These are phyloP conservation scores for Gynochthodes officinalis DNA, from an alignment of 257 asterid genomes.

Conservation along the genomic window DNA sequence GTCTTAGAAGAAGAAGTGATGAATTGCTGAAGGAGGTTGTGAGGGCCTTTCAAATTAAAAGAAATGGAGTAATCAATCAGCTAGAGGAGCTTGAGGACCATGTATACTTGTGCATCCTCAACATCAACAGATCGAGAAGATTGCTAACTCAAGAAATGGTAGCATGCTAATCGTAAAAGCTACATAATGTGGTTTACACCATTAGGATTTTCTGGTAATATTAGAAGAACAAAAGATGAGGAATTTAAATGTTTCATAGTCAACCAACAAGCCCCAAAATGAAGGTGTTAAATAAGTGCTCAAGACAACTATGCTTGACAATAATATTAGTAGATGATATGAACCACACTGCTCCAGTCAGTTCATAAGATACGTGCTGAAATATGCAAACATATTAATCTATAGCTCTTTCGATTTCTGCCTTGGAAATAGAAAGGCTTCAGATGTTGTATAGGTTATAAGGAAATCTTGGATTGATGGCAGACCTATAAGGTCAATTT, in stretches of 20 bases:
- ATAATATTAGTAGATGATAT: neutral
- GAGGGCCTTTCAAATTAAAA: conserved; percentile 39
- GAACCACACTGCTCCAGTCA: neutral
- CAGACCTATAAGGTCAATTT: neutral
- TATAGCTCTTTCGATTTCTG: neutral
- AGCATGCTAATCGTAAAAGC: conserved; percentile 2
- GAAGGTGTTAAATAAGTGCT: neutral
- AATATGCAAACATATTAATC: neutral
- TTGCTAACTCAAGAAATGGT: conserved; percentile 36
- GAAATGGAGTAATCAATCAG: conserved; percentile 36
- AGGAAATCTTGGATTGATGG: neutral
- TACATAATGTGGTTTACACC: neutral
- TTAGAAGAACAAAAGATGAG: neutral
- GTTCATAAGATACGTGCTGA: neutral
- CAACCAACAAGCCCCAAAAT: neutral
- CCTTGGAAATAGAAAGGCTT: neutral
- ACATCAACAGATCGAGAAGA: conserved; percentile 59
- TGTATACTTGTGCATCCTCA: conserved; percentile 55
- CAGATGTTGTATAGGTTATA: neutral
- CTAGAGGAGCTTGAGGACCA: conserved; percentile 68
- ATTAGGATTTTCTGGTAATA: neutral
- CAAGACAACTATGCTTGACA: neutral
- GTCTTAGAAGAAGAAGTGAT: conserved; percentile 41
- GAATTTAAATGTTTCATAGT: neutral
- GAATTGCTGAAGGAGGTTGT: conserved; percentile 48